Evolutionary conservation across 2,329 filamentous ascomycete species (phyloP).

Genomic region (Aureobasidium sp.): DNA sequence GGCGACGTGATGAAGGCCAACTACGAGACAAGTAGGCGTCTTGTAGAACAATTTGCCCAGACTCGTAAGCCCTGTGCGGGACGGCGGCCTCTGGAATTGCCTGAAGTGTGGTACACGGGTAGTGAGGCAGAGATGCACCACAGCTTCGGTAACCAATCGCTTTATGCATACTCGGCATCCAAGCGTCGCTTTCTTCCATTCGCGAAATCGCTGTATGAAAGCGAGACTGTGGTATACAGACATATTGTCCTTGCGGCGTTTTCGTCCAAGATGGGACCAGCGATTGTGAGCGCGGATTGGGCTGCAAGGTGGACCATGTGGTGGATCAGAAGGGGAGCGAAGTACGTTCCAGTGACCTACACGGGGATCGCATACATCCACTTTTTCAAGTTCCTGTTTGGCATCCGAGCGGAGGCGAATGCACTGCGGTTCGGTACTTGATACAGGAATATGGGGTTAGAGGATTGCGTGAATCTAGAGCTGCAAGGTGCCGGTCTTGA

Average conservation of each 20-base stretch:
- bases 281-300: neutral
- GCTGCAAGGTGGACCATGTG: neutral
- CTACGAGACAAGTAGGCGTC: neutral
- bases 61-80: neutral
- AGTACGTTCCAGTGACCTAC: neutral
- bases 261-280: neutral
- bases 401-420: neutral
- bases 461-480: neutral
- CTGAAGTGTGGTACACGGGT: neutral
- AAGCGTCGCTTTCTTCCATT: neutral
- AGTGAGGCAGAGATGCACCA: neutral
- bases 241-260: neutral
- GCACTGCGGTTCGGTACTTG: neutral
- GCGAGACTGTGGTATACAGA: neutral
- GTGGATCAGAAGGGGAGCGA: neutral
- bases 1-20: neutral
- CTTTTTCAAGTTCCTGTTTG: neutral
- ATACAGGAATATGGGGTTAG: neutral
- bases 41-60: neutral
- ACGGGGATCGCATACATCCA: neutral
- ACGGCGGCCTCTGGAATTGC: neutral
- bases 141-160: neutral
- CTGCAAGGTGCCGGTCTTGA: neutral
- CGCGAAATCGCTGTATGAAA: neutral
- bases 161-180: neutral